These are phyloP conservation scores for Plasmodium vivax DNA, from an alignment of 169 alveolate species.

Conservation along the genomic window DNA sequence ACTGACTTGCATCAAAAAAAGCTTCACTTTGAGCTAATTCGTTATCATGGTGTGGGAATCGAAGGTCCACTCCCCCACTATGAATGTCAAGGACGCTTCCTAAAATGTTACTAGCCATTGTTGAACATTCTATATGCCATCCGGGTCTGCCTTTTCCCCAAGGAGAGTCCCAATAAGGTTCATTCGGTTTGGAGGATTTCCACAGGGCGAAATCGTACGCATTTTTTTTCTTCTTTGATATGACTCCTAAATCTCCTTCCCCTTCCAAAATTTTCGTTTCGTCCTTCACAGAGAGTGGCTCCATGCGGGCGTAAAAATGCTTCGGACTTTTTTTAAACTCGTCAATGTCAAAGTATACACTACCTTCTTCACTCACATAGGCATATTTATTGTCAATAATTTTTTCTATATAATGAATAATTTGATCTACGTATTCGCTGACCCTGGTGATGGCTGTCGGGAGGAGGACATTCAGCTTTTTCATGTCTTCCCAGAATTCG, in stretches of 20 bases:
- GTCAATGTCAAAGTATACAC: slow-evolving; percentile 96
- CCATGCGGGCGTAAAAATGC: slow-evolving; percentile 95
- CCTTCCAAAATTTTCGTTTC: slow-evolving; percentile 90
- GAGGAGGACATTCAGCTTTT: slow-evolving; percentile 90
- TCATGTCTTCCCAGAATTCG: slow-evolving; percentile 93
- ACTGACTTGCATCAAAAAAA: slow-evolving; percentile 91
- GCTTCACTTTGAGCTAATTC: slow-evolving; percentile 99
- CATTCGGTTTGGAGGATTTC: slow-evolving; percentile 97
- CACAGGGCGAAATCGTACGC: slow-evolving; percentile 97
- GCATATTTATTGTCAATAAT: slow-evolving; percentile 95
- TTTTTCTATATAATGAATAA: slow-evolving; percentile 91
- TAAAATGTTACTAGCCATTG: slow-evolving; percentile 94
- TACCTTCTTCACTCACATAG: slow-evolving; percentile 94
- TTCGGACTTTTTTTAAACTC: slow-evolving; percentile 87
- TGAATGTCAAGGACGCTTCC: slow-evolving; percentile 97
- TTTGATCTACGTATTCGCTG: slow-evolving; percentile 96
- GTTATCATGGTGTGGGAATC: slow-evolving; percentile 99
- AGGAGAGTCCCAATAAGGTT: slow-evolving; percentile 98
- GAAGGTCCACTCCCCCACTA: slow-evolving; percentile 98
- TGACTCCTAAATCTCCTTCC: slow-evolving; percentile 93
- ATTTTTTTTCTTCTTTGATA: slow-evolving; percentile 92
- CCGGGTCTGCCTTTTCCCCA: slow-evolving; percentile 99
- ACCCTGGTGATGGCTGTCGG: slow-evolving; percentile 97
- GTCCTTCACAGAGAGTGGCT: slow-evolving; percentile 91
- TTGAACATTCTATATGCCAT: slow-evolving; percentile 99